phyloP scores from a whole-genome alignment of 768 basidiomycete species.

The Agaricus sinodeliciosus region DNA sequence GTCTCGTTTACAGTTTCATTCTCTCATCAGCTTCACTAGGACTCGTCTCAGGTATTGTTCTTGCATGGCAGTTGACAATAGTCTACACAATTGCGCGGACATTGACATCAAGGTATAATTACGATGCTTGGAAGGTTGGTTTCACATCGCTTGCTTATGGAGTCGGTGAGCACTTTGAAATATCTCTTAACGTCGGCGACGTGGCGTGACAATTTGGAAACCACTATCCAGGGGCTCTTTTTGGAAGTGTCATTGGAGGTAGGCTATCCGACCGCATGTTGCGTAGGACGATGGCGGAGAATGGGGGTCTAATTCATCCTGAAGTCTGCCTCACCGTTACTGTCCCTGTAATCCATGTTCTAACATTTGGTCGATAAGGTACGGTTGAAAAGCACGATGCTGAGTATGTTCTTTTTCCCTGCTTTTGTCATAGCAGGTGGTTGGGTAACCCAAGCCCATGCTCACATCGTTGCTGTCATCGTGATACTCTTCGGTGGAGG shows the following conservation, averaged over 20 bases:
- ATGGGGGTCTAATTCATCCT: conserved; percentile 37
- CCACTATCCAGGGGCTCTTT: conserved; percentile 22
- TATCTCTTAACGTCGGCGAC: not conserved
- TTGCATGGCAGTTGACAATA: conserved; percentile 39
- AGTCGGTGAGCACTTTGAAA: not conserved
- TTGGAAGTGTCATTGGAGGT: conserved; percentile 32
- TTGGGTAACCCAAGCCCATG: conserved; percentile 56
- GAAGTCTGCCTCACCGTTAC: conserved; percentile 40
- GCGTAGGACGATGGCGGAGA: conserved; percentile 25
- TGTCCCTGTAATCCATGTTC: not conserved
- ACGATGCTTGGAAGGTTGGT: conserved; percentile 62
- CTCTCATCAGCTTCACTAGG: no score
- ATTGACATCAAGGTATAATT: conserved; percentile 54
- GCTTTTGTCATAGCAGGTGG: conserved; percentile 11
- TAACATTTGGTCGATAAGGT: conserved; percentile 36
- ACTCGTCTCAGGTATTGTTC: not conserved
- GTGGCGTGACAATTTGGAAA: not conserved
- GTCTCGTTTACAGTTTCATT: no score
- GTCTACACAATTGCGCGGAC: conserved; percentile 68
- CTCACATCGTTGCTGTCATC: conserved; percentile 61
- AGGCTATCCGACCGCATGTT: conserved; percentile 32
- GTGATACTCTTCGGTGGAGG: conserved; percentile 67
- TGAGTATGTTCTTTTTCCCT: conserved; percentile 18
- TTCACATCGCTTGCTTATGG: conserved; percentile 70
- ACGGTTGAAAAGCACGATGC: conserved; percentile 57